phyloP scores from a whole-genome alignment of 208 protist species.

The Entamoeba invadens region DNA sequence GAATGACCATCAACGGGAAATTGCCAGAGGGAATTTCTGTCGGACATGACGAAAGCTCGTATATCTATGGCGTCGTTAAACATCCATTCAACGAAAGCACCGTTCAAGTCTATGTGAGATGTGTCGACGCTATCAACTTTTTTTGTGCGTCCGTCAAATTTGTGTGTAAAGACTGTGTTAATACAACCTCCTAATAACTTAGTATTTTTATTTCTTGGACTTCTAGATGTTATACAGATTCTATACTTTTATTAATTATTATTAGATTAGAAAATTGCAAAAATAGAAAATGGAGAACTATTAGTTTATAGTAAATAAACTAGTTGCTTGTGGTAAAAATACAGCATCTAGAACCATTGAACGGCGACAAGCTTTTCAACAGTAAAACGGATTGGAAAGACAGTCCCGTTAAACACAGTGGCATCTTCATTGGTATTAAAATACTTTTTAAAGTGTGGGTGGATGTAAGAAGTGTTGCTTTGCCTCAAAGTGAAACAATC shows the following conservation, averaged over 20 bases:
- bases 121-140: not conserved
- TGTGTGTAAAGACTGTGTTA: not conserved
- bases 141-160: not conserved
- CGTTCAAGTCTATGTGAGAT: not conserved
- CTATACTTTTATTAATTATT: no score
- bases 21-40: not conserved
- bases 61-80: not conserved
- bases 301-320: no score
- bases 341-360: not conserved
- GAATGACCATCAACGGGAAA: not conserved
- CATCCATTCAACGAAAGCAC: not conserved
- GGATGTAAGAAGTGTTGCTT: not conserved
- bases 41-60: not conserved
- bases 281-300: no score
- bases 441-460: not conserved
- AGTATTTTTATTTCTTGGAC: no score
- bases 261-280: no score
- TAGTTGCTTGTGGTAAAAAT: no score
- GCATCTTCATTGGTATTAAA: not conserved
- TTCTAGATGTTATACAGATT: no score
- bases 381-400: not conserved
- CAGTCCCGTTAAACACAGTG: not conserved
- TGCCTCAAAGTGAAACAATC: not conserved
- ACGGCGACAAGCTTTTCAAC: not conserved
- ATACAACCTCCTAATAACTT: no score